Evolutionary conservation across 2,329 filamentous ascomycete genomes (phyloP), one percentile per base, ranked within the genome.

Genomic region (Thelonectria discophora): DNA sequence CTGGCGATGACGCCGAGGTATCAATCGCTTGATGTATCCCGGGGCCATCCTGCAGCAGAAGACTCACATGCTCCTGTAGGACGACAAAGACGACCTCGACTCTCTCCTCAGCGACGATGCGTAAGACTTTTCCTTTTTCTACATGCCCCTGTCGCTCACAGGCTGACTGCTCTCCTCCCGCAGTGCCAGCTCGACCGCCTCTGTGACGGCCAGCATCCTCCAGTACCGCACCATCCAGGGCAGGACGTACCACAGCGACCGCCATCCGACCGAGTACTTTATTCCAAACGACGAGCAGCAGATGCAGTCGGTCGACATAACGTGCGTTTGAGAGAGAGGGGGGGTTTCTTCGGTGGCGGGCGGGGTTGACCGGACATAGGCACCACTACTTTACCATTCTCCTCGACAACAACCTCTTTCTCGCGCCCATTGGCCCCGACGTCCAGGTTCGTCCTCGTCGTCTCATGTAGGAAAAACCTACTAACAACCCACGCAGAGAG

Each of bases 61-160:
- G 17, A 5, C 18, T 42, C 37, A 43, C 24, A 40, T 9, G 37
- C 51, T 62, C 57, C 18, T n/a, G 18, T 49, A 62, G 45, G 15
- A 68, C 37, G 64, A 70, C 37, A 18, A 49, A 20, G 55, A 58
- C 56, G 68, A 70, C 21, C 42, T 62, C 49, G 68, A 70, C 58
- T 70, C 68, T 15, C 51, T 68, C 11, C 60, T 70, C 5, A 68
- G 68, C 5, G 60, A 62, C 42, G 66, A 70, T 51, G 65, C 65
- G 68, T 70, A 51, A 63, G 68, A 24, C 48, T 30, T 30, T 8
- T 30, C 27, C 27, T 8, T 30, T n/a, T n/a, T n/a, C n/a, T 18
- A 32, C 21, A 45, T 13, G 8, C n/a, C 20, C 13, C 20, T 34
- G 13, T 15, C 30, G 9, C 30, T 20, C 32, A 15, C 34, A 9